Evolutionary conservation across 83 land plant species (phyloP), one percentile per base, ranked within the genome.

Genomic region (Picea abies): DNA sequence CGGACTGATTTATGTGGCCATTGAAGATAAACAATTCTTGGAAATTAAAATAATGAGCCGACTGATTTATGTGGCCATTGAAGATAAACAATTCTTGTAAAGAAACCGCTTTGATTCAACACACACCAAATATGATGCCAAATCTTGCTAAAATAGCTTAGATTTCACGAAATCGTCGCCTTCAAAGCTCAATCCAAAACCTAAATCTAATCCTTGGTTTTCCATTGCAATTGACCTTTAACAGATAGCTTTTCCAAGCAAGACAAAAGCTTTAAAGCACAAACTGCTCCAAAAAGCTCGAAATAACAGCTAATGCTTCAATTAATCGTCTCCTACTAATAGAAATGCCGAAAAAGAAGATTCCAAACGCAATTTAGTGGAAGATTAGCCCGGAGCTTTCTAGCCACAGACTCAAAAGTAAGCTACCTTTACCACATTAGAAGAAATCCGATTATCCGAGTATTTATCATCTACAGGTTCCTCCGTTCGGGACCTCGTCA

Each of bases 361-460:
- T 44, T 41, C 76, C n/a, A 49, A 39, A 11, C 22, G 9, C 56
- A n/a, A 7, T 20, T 7, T 11, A 41, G 11, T 1, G 49, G 22
- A 9, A 5, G 19, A 37, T 71, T 19, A 39, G 23, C 72, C 41
- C 72, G 19, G 35, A 69, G 39, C 56, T 41, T 41, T 3, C 10
- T 22, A 37, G 56, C 56, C 41, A 72, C 76, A 10, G 44, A 25
- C 26, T 71, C n/a, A 47, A 41, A n/a, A 2, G n/a, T 7, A 47
- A 37, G 25, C 77, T 73, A 73, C 77, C 77, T 73, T 73, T 23
- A 41, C 11, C 49, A 17, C 77, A 73, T 73, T 22, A 44, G 47
- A 73, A 16, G 47, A 73, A 44, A 23, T 49, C 77, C 26, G 12
- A 52, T 52, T 52, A 52, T 52, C 56, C 56, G 56, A 52, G 56